phyloP scores from a whole-genome alignment of 2,329 filamentous ascomycete species.

The Gremmenia infestans region DNA sequence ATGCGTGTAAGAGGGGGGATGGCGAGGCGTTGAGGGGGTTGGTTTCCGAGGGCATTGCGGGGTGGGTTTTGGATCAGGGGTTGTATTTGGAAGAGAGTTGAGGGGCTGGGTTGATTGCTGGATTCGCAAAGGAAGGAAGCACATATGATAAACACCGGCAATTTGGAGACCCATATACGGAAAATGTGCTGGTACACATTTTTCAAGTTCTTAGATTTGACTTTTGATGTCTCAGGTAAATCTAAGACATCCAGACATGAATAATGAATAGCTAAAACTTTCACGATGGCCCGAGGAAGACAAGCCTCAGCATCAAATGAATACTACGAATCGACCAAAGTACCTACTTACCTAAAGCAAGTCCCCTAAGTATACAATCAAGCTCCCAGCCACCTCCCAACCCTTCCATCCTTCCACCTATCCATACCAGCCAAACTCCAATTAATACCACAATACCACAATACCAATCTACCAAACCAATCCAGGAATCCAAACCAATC shows the following conservation, averaged over 20 bases:
- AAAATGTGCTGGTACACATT: not conserved
- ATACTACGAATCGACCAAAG: too few relatives aligned
- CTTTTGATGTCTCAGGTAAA: not conserved
- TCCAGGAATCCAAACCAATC: not conserved
- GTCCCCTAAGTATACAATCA: not conserved
- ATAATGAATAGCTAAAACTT: not conserved
- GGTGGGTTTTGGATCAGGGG: constrained; percentile 51
- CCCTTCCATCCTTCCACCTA: not conserved
- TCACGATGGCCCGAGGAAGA: too few relatives aligned
- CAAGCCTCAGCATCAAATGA: too few relatives aligned
- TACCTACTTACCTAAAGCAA: not conserved
- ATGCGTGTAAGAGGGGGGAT: constrained; percentile 45
- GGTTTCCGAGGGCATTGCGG: constrained; percentile 51
- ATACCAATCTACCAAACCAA: not conserved
- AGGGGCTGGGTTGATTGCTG: not conserved
- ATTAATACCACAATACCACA: not conserved
- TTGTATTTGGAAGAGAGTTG: constrained; percentile 47
- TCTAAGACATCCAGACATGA: not conserved
- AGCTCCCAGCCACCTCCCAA: not conserved
- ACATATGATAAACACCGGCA: not conserved
- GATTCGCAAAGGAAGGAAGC: not conserved
- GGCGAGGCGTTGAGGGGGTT: constrained; percentile 45
- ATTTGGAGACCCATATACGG: too few relatives aligned
- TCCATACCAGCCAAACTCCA: not conserved
- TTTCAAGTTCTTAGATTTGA: not conserved